Evolutionary conservation across 1,284 basidiomycete species (phyloP), one percentile per base, ranked within the genome.

Genomic region (Vanrija sp.): DNA sequence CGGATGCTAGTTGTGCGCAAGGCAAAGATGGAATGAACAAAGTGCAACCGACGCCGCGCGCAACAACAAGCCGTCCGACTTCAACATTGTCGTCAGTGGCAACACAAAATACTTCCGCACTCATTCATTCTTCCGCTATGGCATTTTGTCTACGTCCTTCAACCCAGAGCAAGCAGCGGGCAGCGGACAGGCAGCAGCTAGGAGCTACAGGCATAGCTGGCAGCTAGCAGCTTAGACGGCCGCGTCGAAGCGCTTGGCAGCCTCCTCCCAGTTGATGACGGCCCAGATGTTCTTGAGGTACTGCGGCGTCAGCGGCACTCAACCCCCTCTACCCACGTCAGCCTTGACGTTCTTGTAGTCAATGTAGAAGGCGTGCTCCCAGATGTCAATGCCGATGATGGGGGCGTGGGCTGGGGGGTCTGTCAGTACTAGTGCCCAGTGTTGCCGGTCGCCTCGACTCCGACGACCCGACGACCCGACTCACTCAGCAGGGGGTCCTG

Each of bases 381-480:
- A 98, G 69, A 97, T 89, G 77, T 98, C 96, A 63, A 98, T 86
- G 56, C 95, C 96, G 70, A 98, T 84, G 71, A 98, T 85, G 37
- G 95, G 93, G 35, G 83, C 81, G 77, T 94, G 89, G 3, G 84
- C 85, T 88, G 31, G 36, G 9, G n/a, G n/a, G n/a, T 20, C 4
- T 27, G 27, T 9, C 16, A 22, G n/a, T n/a, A n/a, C n/a, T n/a
- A n/a, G n/a, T n/a, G n/a, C n/a, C n/a, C n/a, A n/a, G n/a, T n/a
- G n/a, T n/a, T n/a, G n/a, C n/a, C n/a, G n/a, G n/a, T n/a, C n/a
- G n/a, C n/a, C n/a, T n/a, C n/a, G n/a, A n/a, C n/a, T n/a, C n/a
- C n/a, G n/a, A n/a, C n/a, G 9, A 23, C 5, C 7, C 12, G 23
- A 19, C 16, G 0, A 3, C 9, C 10, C 9, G n/a, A 69, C 75